Evolutionary conservation across 1,284 basidiomycete species (phyloP), one percentile per base, ranked within the genome.

Genomic region (Fomitopsis betulina): DNA sequence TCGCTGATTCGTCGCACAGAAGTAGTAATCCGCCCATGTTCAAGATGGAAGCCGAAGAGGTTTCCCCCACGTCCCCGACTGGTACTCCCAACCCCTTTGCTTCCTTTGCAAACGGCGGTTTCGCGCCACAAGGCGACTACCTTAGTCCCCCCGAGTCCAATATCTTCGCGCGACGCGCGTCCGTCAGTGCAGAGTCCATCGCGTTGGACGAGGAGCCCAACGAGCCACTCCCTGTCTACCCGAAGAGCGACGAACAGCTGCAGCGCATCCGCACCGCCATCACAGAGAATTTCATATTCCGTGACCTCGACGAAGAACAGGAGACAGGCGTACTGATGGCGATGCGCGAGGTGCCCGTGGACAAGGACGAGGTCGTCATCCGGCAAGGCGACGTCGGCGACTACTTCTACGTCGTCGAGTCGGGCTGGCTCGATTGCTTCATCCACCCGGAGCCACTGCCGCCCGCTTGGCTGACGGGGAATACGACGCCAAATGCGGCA

Each of bases 111-210:
- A 53, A 76, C 75, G 66, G 67, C 5, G 55, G 61, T 47, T 63
- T 72, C 55, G 75, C 79, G 40, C 71, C 77, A 61, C 76, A 79
- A 21, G 81, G 78, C 15, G 86, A 85, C 70, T 89, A 81, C 70
- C 80, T 87, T 45, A 84, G 82, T 55, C 83, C 83, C 4, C 86
- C 84, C 21, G 83, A 81, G 17, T 81, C 88, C 73, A 90, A 84
- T 33, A 93, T 96, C 60, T 85, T 98, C 63, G 93, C 91, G 27
- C 85, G 96, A 45, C 86, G 96, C 43, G 93, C 93, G 2, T 98
- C 95, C 37, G 95, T 99, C 60, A 96, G 93, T 57, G 96, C 97
- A n/a, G 96, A 99, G 74, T 94, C 94, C 3, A 94, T 98, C 70
- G 84, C 88, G 1, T 91, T 97, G 27, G 87, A 92, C 67, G 82